Evolutionary conservation across 441 rosid species (phyloP), one percentile per base, ranked within the genome.

Genomic region (Gossypium davidsonii): DNA sequence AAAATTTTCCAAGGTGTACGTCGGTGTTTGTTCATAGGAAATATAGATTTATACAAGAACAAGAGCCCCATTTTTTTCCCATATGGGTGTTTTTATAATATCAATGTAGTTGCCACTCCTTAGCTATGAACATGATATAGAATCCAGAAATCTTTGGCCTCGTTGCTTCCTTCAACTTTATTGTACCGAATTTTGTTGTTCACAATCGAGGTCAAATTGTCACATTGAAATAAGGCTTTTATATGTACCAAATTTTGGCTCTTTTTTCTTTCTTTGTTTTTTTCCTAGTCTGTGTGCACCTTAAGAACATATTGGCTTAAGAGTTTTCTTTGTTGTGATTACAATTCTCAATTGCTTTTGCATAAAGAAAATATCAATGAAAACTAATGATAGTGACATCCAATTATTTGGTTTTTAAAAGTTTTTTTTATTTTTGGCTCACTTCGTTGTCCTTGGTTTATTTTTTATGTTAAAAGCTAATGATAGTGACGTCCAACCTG

Each of bases 1-100:
- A 69, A 17, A 9, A 28, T 52, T 52, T 52, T 31, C 48, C 72
- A 28, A 25, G 72, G 60, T 26, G 17, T 14, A 57, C 7, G 12
- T 31, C 17, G 17, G 72, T 21, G 17, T 49, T 51, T 67, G 59
- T 69, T 52, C 72, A 53, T 52, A 52, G 49, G 72, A 52, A 52
- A 52, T 31, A 52, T 15, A 28, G 28, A 69, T 69, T 34, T 20
- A 53, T 53, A 31, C 59, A 51, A 44, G 28, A 31, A 17, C 20
- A 28, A 52, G 18, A 69, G 48, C 49, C 49, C 72, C 0, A 53
- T n/a, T 48, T 31, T 42, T 69, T 69, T 10, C 26, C 2, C 11
- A 12, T 17, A 10, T 53, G 61, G 72, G 12, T 44, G 44, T 9
- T 15, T 26, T 26, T 31, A 31, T 28, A 68, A 28, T 52, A n/a